These are phyloP conservation scores for Picocystis sp. DNA, from an alignment of 163 green algal genomes.

Conservation along the genomic window DNA sequence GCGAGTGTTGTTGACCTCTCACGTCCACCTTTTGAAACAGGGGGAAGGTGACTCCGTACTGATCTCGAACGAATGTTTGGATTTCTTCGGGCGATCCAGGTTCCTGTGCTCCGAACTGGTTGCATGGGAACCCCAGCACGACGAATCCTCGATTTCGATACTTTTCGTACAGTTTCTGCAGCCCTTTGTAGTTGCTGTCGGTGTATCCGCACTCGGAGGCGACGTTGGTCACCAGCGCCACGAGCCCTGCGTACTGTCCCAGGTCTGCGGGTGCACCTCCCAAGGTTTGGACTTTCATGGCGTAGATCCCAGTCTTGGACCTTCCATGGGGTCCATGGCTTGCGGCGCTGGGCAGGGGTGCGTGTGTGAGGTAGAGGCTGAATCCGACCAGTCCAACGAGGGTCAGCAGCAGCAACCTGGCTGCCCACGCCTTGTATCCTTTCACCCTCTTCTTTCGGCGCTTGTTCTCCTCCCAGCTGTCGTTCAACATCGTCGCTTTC, in stretches of 20 bases:
- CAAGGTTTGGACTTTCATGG: not conserved
- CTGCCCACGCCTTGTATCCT: not conserved
- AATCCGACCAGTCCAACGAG: too few species aligned
- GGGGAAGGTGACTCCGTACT: constrained; percentile 16
- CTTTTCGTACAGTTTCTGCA: constrained; percentile 14
- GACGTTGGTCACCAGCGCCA: constrained; percentile 6
- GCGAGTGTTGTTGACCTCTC: constrained; percentile 8
- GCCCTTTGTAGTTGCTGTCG: constrained; percentile 4
- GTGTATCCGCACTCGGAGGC: constrained; percentile 5
- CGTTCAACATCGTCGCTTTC: not conserved
- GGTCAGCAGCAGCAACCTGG: not conserved
- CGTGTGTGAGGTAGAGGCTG: too few species aligned
- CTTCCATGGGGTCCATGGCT: not conserved
- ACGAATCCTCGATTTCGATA: constrained; percentile 9
- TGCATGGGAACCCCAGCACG: constrained; percentile 16
- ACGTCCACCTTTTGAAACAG: constrained; percentile 14
- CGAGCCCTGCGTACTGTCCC: not conserved
- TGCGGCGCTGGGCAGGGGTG: too few species aligned
- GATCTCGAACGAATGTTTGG: constrained; percentile 12
- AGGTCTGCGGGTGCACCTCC: not conserved
- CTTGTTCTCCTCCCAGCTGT: not conserved
- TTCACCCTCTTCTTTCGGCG: not conserved
- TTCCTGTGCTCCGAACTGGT: constrained; percentile 19
- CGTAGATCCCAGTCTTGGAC: not conserved
- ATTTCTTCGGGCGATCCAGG: constrained; percentile 6